A percentile compares a stretch with the other conserved stretches of the same genome.
These are phyloP conservation scores for Phytophthora fragariae DNA, from an alignment of 352 stramenopile genomes.

Conservation along the genomic window DNA sequence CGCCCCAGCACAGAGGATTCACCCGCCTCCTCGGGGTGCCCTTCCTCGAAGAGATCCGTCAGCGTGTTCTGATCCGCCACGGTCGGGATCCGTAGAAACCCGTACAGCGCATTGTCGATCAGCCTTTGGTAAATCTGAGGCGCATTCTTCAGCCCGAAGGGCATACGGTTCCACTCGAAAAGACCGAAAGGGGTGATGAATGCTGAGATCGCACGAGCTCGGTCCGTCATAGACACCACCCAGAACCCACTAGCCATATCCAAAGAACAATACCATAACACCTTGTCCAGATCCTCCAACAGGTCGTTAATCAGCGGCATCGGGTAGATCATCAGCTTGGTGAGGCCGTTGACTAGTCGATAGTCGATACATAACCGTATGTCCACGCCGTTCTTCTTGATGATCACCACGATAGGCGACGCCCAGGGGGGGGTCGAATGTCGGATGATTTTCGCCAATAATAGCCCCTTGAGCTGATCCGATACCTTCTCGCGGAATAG, in stretches of 20 bases:
- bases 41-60: background rate
- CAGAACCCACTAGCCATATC: background rate
- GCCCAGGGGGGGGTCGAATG: background rate
- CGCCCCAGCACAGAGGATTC: background rate
- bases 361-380: background rate
- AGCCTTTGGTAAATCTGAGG: background rate
- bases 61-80: too few species aligned
- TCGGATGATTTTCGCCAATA: background rate
- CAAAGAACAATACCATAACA: background rate
- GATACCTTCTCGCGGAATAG: too few species aligned
- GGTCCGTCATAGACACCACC: too few species aligned
- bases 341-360: background rate
- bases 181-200: too few species aligned
- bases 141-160: too few species aligned
- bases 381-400: background rate
- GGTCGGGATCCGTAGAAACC: background rate
- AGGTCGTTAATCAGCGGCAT: background rate
- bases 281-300: background rate
- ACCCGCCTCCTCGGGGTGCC: background rate
- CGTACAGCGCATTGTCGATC: background rate
- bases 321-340: background rate
- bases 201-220: too few species aligned
- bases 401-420: background rate
- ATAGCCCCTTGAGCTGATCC: background rate
- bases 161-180: too few species aligned